Evolutionary conservation across 2,329 filamentous ascomycete genomes (phyloP).

Genomic region (Colletotrichum costaricense): DNA sequence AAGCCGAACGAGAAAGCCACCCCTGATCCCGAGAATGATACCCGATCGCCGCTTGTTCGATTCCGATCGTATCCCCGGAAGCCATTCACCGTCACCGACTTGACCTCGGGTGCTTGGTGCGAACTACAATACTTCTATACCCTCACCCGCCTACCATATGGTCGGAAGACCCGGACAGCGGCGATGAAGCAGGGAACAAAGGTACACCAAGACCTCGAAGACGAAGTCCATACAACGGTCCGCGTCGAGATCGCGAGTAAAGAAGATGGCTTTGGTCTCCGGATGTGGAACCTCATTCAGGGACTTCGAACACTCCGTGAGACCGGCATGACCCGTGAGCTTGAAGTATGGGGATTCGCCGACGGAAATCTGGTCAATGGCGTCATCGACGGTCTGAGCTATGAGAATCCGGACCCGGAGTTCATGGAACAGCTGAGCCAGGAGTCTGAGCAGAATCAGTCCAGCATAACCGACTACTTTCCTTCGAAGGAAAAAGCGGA

Average conservation of each 20-base stretch:
- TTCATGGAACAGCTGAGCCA: slow-evolving; percentile 70
- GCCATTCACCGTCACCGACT: slow-evolving; percentile 86
- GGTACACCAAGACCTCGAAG: slow-evolving; percentile 86
- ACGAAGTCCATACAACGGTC: slow-evolving; percentile 84
- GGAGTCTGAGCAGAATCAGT: slow-evolving; percentile 47
- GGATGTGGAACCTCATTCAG: slow-evolving; percentile 92
- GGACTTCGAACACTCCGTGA: slow-evolving; percentile 80
- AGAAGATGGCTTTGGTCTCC: slow-evolving; percentile 85
- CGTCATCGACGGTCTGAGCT: slow-evolving; percentile 87
- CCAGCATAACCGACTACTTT: slow-evolving; percentile 55
- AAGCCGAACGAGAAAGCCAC: slow-evolving; percentile 39
- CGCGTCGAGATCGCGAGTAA: slow-evolving; percentile 77
- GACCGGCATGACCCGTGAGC: slow-evolving; percentile 77
- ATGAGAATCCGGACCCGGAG: slow-evolving; percentile 78
- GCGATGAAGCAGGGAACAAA: slow-evolving; percentile 87
- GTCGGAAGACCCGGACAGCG: slow-evolving; percentile 78
- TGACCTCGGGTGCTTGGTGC: slow-evolving; percentile 93
- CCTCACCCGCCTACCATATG: slow-evolving; percentile 76
- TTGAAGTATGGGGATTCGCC: slow-evolving; percentile 87
- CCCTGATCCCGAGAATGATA: slow-evolving; percentile 43
- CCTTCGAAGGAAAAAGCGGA: slow-evolving; percentile 38
- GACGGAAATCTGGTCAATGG: slow-evolving; percentile 88
- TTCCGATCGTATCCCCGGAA: slow-evolving; percentile 84
- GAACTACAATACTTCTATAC: slow-evolving; percentile 94
- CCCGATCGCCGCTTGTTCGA: slow-evolving; percentile 73